A percentile compares a stretch with the other conserved stretches of the same genome.
Evolutionary conservation across 306 rosid genomes (phyloP).

Genomic region (Ormosia semicastrata): DNA sequence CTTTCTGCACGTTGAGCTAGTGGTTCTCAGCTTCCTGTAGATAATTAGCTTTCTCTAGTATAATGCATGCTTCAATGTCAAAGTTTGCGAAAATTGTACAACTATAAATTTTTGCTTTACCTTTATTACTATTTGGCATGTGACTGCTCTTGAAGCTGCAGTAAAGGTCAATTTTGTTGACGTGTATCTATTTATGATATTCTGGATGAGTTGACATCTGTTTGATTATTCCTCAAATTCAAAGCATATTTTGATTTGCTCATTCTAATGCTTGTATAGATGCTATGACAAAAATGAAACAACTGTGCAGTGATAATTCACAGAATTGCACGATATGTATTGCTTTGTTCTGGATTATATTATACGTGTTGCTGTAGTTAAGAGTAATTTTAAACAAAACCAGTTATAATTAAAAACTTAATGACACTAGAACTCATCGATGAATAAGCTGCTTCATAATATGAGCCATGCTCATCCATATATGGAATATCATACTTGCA

Average conservation of each 20-base stretch:
- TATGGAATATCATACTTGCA: neutral
- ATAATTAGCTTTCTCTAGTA: neutral
- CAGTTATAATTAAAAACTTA: neutral
- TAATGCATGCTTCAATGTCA: neutral
- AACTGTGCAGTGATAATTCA: neutral
- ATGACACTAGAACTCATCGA: neutral
- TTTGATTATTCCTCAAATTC: neutral
- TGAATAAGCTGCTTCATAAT: neutral
- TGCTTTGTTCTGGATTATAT: neutral
- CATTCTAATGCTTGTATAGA: neutral
- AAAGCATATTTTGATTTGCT: neutral
- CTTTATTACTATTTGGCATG: neutral
- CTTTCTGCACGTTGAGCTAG: neutral
- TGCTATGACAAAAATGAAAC: neutral
- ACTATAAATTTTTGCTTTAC: neutral
- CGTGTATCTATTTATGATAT: neutral
- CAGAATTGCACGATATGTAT: neutral
- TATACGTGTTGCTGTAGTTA: neutral
- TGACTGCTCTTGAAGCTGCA: neutral
- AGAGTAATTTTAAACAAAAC: neutral
- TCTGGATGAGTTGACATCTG: neutral
- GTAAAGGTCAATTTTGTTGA: neutral
- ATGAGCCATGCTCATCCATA: neutral
- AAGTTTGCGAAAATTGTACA: neutral
- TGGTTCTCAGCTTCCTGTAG: neutral